phyloP scores from a whole-genome alignment of 2,329 filamentous ascomycete species.

The Aspergillus oerlinghausenensis region DNA sequence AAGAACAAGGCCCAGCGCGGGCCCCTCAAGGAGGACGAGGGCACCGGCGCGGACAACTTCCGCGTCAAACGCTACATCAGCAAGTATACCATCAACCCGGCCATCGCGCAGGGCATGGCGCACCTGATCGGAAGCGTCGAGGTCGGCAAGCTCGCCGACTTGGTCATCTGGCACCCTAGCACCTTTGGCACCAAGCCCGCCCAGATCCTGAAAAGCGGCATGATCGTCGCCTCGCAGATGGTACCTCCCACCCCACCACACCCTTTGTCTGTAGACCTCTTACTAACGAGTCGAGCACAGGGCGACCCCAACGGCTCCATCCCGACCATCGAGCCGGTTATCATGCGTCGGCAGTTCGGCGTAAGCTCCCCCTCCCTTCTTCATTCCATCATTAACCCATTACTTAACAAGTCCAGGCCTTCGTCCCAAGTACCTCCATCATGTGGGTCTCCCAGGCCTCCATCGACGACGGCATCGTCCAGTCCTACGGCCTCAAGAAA shows the following conservation, averaged over 20 bases:
- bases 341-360: conserved; percentile 82
- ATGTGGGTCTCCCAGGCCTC: conserved; percentile 77
- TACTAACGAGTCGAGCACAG: conserved; percentile 34
- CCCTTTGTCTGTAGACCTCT: background rate
- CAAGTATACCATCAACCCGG: conserved; percentile 96
- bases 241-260: conserved; percentile 25
- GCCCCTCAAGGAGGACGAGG: conserved; percentile 68
- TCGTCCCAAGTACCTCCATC: conserved; percentile 67
- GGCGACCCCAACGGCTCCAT: conserved; percentile 80
- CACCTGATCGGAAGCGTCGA: conserved; percentile 85
- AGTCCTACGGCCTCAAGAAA: conserved; percentile 71
- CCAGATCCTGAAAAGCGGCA: conserved; percentile 78
- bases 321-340: conserved; percentile 78
- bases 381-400: background rate
- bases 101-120: conserved; percentile 82
- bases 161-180: conserved; percentile 80
- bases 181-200: conserved; percentile 85
- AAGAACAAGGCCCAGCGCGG: conserved; percentile 93
- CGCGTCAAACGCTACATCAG: conserved; percentile 87
- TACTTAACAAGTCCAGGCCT: conserved; percentile 35
- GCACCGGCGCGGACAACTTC: conserved; percentile 79
- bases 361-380: conserved; percentile 24
- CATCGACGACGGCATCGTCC: conserved; percentile 61
- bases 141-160: conserved; percentile 81
- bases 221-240: conserved; percentile 82